Evolutionary conservation across 176 grass and related monocot genomes (phyloP), one percentile per base, ranked within the genome.

Genomic region (Paspalum notatum): DNA sequence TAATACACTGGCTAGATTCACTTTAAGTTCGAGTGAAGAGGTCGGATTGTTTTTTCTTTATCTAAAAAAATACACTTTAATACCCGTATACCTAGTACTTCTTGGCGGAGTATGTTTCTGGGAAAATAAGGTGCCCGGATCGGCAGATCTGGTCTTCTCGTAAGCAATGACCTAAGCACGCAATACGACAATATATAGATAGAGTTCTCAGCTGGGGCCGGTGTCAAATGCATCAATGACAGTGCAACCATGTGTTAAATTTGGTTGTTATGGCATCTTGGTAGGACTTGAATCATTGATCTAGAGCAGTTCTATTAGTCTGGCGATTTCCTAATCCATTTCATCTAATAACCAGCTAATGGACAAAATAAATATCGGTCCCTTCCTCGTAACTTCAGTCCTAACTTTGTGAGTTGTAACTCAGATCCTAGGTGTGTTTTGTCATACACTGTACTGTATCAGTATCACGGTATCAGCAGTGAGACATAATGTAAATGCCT

Each of bases 91-190:
- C n/a, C n/a, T n/a, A n/a, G n/a, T n/a, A n/a, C n/a, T n/a, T n/a
- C n/a, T n/a, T n/a, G n/a, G n/a, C n/a, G n/a, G 3, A 8, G 45
- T 52, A 53, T 41, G 27, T 66, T 17, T 43, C 10, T 46, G 40
- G 12, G 61, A 24, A 66, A 52, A 20, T 47, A 46, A 58, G 8
- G 41, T 58, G 22, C 6, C 24, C 57, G 25, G 5, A 14, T 54
- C 56, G n/a, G 47, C 57, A 42, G 5, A 14, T 54, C 56, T 32
- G 47, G 42, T 45, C 41, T 13, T 46, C n/a, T 57, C 51, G 51
- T 77, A 68, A 76, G 72, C 62, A 41, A 68, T 84, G 63, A 68
- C 52, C 63, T 84, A 68, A 76, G 50, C 82, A 32, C 6, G 25
- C 51, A 68, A 56, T 16, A 50, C 48, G 48, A 14, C 20, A 57